Evolutionary conservation across 2,329 filamentous ascomycete species (phyloP), one percentile per base, ranked within the genome.

Genomic region (Fusarium floridanum): DNA sequence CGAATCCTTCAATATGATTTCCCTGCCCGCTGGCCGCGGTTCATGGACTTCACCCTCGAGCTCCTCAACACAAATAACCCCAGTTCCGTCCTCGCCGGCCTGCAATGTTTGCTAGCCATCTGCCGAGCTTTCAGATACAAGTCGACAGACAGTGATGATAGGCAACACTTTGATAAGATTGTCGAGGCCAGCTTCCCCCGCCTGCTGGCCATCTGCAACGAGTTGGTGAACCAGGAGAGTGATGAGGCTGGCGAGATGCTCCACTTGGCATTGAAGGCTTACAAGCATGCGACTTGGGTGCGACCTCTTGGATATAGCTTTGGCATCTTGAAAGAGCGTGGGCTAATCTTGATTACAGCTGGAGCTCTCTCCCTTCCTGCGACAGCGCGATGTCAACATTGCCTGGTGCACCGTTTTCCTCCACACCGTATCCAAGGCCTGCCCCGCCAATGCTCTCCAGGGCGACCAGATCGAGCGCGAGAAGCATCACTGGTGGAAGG

Each of bases 401-500:
- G 94, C 94, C 71, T 99, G 97, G 97, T 98, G 96, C 84, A 96
- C 95, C 27, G 90, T 99, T 70, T 98, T 99, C 86, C 87, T 99
- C 76, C 92, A 93, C 71, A 94, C 97, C 61, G 94, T 98, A 39
- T 92, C 93, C 76, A 98, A 98, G 84, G 86, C 92, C 24, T 91
- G 94, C 39, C 97, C 97, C 6, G 89, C 93, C 66, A 91, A 88
- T 77, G 93, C 95, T 39, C 92, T 98, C 89, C 95, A 97, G 70
- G 94, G 94, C 70, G 94, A 92, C 68, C 85, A 93, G 62, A 91
- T 94, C 68, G 96, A 98, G 81, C 91, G 97, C 67, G 97, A 98
- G 84, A 90, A 93, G 79, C 95, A 98, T 82, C 95, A 98, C 83
- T 99, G 97, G 96, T 99, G 96, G 96, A 99, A 98, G 87, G 94